Base-by-base conservation (phyloP, 2,329 filamentous ascomycete species). In the Clonostachys solani region DNA sequence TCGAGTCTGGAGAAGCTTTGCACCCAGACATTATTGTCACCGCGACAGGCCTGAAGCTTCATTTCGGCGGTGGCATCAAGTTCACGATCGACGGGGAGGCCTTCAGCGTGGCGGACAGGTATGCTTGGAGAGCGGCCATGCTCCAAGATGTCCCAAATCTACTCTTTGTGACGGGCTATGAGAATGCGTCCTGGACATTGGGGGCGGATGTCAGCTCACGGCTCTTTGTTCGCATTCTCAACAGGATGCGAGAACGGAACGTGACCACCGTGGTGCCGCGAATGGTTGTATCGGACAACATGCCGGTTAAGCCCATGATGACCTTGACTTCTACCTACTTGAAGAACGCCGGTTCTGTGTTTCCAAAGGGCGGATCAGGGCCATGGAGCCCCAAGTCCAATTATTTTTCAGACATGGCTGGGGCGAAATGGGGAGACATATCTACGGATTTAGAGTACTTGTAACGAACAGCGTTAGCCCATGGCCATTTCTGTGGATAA, bases 11-110 rank as follows among this genome's bases (percentile, higher is more conserved):
- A 4, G 56, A 66, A 55, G 65, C 50, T 0, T 57, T 87, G 1
- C 59, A 73, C 12, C 74, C 82, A 0, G 83, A 87, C 54, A 72
- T 81, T 47, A 83, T 87, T 52, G 67, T 87, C 46, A 84, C 82
- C 0, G 84, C 84, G 0, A 87, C 84, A 0, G 84, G 84, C 0
- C 68, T 86, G 3, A 74, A 74, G 45, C 60, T 86, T 40, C 60
- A 68, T 10, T 67, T 86, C 36, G 77, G 74, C 1, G 81, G 81
- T 19, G 69, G 71, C 17, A 73, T 79, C 33, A 57, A 65, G 3
- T 53, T 85, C 12, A 56, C 58, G 2, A 63, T 86, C 7, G 79
- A 87, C 51, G 75, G 73, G 6, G 52, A 65, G 16, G 57, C 61
- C 1, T 52, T 81, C 38, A 56, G 73, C 12, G 53, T 74, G 19